Conservation (phyloP, 805 yeast genomes). For the Ogataea neopini region DNA sequence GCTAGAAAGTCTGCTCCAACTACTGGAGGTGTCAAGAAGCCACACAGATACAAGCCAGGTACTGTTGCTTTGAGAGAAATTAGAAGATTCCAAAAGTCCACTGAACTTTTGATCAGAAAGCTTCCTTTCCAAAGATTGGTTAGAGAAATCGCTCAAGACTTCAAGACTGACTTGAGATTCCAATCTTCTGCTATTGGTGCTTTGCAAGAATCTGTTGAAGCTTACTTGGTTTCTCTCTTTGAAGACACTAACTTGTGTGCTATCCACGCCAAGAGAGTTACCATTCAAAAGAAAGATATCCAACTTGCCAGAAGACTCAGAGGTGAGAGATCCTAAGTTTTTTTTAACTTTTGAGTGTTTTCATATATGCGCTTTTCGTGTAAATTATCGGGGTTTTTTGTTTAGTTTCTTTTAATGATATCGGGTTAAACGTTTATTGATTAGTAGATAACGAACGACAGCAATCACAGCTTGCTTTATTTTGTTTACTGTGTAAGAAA, state of each 20-base stretch:
- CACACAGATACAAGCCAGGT: constrained; percentile 97
- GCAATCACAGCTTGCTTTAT: too few relatives aligned
- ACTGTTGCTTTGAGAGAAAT: constrained; percentile 96
- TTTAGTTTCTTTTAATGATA: constrained; percentile 18
- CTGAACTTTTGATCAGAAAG: constrained; percentile 93
- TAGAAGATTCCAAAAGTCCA: constrained; percentile 95
- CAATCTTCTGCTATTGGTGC: constrained; percentile 98
- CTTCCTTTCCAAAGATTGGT: constrained; percentile 97
- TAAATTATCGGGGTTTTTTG: constrained; percentile 17
- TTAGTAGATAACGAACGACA: too few relatives aligned
- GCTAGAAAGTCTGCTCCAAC: constrained; percentile 94
- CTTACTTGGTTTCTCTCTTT: constrained; percentile 91
- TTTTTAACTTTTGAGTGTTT: background rate
- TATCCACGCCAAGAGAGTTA: constrained; percentile 98
- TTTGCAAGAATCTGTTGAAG: constrained; percentile 97
- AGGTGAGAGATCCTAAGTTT: constrained; percentile 82
- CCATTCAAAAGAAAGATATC: constrained; percentile 97
- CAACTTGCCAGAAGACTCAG: constrained; percentile 97
- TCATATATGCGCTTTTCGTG: constrained; percentile 14
- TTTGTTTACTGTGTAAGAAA: too few relatives aligned
- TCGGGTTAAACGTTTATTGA: constrained; percentile 17
- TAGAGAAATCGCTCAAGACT: constrained; percentile 93
- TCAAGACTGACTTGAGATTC: constrained; percentile 91
- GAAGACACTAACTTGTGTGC: constrained; percentile 99
- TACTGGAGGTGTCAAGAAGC: constrained; percentile 90